These are phyloP conservation scores for Amauroascus verrucosus DNA, from an alignment of 2,329 filamentous ascomycete species.

Conservation along the genomic window DNA sequence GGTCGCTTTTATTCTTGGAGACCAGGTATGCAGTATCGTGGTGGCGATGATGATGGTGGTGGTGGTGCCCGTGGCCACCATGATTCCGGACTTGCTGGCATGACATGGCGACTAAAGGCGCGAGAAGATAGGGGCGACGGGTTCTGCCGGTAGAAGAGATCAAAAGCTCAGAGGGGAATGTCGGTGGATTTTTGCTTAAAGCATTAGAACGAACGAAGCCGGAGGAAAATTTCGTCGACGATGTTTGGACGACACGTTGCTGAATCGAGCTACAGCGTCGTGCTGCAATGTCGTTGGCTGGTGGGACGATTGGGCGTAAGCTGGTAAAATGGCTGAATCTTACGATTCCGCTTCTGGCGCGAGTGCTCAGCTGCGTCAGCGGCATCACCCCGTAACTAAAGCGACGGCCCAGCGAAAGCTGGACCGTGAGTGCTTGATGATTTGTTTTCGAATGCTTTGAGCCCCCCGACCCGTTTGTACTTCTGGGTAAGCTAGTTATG, in stretches of 20 bases:
- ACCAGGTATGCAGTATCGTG: constrained; percentile 78
- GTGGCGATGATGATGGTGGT: constrained; percentile 62
- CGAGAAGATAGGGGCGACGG: constrained; percentile 13
- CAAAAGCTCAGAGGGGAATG: constrained; percentile 2
- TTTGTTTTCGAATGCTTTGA: not conserved
- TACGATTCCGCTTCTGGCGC: constrained; percentile 8
- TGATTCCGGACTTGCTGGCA: constrained; percentile 40
- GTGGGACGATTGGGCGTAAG: constrained; percentile 4
- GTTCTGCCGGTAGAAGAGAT: constrained; percentile 15
- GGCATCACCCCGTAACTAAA: constrained; percentile 5
- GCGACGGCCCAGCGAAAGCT: constrained; percentile 11
- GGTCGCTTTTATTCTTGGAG: constrained; percentile 77
- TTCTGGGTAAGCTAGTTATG: constrained; percentile 3
- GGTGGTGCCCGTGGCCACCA: constrained; percentile 47
- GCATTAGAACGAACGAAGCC: not conserved
- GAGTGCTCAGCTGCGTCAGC: constrained; percentile 5
- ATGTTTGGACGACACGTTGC: constrained; percentile 21
- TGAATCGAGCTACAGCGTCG: constrained; percentile 11
- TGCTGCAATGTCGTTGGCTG: constrained; percentile 5
- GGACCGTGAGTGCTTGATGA: constrained; percentile 5
- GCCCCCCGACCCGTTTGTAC: not conserved
- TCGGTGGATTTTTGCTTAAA: not conserved
- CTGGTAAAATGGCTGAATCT: constrained; percentile 4
- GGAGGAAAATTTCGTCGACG: constrained; percentile 7
- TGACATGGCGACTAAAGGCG: constrained; percentile 22